Evolutionary conservation across 2,329 filamentous ascomycete genomes (phyloP).

Genomic region (Aspergillus uvarum): DNA sequence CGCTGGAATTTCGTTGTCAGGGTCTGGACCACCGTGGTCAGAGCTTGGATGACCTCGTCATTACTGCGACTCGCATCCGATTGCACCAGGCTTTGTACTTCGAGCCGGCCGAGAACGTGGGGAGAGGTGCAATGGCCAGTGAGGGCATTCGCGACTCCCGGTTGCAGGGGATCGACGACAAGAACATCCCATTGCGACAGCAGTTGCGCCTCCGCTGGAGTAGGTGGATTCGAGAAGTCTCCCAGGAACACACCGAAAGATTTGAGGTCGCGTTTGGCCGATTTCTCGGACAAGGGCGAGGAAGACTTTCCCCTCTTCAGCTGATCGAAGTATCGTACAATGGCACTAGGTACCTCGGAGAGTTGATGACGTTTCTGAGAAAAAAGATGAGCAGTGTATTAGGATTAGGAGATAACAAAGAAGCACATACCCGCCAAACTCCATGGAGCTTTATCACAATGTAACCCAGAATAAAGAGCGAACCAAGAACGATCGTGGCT

Average conservation of each 20-base stretch:
- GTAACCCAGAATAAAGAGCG: slow-evolving; percentile 12
- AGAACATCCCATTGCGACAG: slow-evolving; percentile 37
- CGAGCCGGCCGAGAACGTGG: slow-evolving; percentile 12
- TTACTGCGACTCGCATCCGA: slow-evolving; percentile 4
- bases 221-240: slow-evolving; percentile 30
- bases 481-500: slow-evolving; percentile 14
- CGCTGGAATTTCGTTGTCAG: slow-evolving; percentile 8
- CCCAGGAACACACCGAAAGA: slow-evolving; percentile 39
- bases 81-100: slow-evolving; percentile 8
- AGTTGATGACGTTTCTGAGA: slow-evolving; percentile 15
- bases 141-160: slow-evolving; percentile 30
- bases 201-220: slow-evolving; percentile 24
- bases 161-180: slow-evolving; percentile 35
- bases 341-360: slow-evolving; percentile 10
- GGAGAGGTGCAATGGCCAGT: neutral
- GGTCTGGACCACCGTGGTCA: slow-evolving; percentile 1
- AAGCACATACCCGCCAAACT: slow-evolving; percentile 13
- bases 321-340: slow-evolving; percentile 14
- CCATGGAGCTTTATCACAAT: slow-evolving; percentile 11
- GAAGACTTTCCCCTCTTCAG: slow-evolving; percentile 11
- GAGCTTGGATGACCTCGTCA: slow-evolving; percentile 9
- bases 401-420: neutral
- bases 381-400: neutral
- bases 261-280: slow-evolving; percentile 10
- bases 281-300: neutral